Evolutionary conservation across 495 filamentous ascomycete genomes (phyloP).

Genomic region (Penicillium macrosclerotiorum): DNA sequence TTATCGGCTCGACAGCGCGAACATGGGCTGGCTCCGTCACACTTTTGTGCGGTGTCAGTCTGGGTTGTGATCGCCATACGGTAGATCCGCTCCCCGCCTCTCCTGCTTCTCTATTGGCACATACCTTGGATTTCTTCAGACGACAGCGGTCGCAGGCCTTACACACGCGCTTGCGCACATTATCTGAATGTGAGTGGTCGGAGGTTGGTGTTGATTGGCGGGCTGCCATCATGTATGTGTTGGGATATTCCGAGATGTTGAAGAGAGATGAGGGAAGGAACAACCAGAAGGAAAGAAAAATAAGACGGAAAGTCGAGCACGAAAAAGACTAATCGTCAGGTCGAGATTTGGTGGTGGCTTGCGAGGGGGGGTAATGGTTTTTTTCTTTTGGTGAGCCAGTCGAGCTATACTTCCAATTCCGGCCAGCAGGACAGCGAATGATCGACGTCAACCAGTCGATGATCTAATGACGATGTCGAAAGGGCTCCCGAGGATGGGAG

Average conservation of each 20-base stretch:
- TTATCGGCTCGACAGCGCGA: constrained; percentile 59
- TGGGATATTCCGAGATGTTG: too few species aligned
- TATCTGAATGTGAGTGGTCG: constrained; percentile 45
- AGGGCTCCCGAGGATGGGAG: too few species aligned
- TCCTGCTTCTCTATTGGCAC: constrained; percentile 9
- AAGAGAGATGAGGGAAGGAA: background rate
- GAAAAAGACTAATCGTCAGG: too few species aligned
- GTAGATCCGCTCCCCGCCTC: too few species aligned
- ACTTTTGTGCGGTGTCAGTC: constrained; percentile 43
- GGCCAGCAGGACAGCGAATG: constrained; percentile 11
- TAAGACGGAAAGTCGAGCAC: too few species aligned
- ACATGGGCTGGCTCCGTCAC: constrained; percentile 60
- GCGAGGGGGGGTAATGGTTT: constrained; percentile 1
- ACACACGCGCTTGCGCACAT: constrained; percentile 57
- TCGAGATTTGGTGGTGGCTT: too few species aligned
- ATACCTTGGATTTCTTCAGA: constrained; percentile 64
- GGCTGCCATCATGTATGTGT: constrained; percentile 38
- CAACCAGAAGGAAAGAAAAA: background rate
- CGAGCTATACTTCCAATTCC: constrained; percentile 28
- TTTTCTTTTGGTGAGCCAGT: constrained; percentile 5
- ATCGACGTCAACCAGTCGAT: constrained; percentile 35
- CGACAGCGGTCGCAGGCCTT: constrained; percentile 65
- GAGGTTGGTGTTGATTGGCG: constrained; percentile 46
- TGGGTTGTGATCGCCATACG: background rate
- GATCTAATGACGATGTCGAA: constrained; percentile 32